Evolutionary conservation across 805 yeast species (phyloP).

Genomic region (Candida palmyrensis): DNA sequence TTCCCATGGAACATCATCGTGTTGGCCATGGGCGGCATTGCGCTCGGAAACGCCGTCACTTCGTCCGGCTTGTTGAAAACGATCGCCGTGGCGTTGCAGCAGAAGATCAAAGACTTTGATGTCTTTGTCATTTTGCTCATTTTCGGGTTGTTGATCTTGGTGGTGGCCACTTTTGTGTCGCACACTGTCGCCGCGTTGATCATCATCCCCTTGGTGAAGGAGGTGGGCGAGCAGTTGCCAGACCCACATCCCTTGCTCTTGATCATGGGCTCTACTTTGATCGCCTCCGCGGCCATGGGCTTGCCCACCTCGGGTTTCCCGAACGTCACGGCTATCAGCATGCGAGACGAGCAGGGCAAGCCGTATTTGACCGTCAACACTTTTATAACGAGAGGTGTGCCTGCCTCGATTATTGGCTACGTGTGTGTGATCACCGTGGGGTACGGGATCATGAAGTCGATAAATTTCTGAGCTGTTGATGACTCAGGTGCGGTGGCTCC

Average conservation of each 20-base stretch:
- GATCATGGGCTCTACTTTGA: constrained; percentile 37
- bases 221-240: constrained; percentile 33
- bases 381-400: constrained; percentile 39
- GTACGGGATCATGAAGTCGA: constrained; percentile 30
- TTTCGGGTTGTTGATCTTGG: constrained; percentile 37
- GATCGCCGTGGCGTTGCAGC: constrained; percentile 41
- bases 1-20: constrained; percentile 53
- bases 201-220: constrained; percentile 37
- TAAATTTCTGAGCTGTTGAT: constrained; percentile 2
- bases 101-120: constrained; percentile 35
- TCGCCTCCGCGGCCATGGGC: constrained; percentile 42
- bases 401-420: constrained; percentile 35
- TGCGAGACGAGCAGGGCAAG: constrained; percentile 39
- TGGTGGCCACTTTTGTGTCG: constrained; percentile 39
- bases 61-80: constrained; percentile 45
- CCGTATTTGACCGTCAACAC: constrained; percentile 37
- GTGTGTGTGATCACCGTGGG: constrained; percentile 31
- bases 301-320: constrained; percentile 43
- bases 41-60: constrained; percentile 46
- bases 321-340: constrained; percentile 38
- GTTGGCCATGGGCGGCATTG: constrained; percentile 53
- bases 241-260: constrained; percentile 34
- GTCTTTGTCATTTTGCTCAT: constrained; percentile 43
- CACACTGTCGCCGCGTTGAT: constrained; percentile 42
- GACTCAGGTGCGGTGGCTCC: background rate